A percentile compares a stretch with the other conserved stretches of the same genome.
These are phyloP conservation scores for Trypanosoma avium DNA, from an alignment of 208 protist species.

Conservation along the genomic window DNA sequence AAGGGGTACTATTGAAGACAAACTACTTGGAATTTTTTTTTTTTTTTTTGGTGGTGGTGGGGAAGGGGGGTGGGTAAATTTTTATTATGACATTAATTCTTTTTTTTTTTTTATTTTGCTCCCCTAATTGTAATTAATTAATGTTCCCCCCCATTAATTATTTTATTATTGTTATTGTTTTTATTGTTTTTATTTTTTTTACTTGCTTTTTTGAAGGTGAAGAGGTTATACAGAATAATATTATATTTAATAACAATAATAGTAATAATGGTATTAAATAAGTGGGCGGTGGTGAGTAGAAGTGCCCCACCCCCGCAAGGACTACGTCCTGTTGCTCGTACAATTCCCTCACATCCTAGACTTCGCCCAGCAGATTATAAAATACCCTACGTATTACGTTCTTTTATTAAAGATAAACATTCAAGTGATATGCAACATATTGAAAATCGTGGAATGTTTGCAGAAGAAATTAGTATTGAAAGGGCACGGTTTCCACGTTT, in stretches of 20 bases:
- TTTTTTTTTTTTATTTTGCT: background rate
- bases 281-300: conserved; percentile 88
- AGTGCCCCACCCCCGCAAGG: conserved; percentile 62
- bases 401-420: conserved; percentile 87
- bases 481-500: conserved; percentile 80
- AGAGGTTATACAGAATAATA: background rate
- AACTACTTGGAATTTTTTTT: too few relatives aligned
- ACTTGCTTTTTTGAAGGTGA: background rate
- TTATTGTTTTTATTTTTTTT: background rate
- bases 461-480: conserved; percentile 88
- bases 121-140: too few relatives aligned
- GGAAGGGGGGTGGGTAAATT: too few relatives aligned
- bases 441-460: conserved; percentile 89
- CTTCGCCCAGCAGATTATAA: conserved; percentile 82
- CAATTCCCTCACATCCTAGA: conserved; percentile 60
- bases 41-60: too few relatives aligned
- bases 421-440: conserved; percentile 86
- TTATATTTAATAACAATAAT: background rate
- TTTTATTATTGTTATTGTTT: background rate
- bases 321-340: conserved; percentile 56
- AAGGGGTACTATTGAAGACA: too few relatives aligned
- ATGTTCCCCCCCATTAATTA: too few relatives aligned
- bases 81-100: too few relatives aligned
- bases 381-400: conserved; percentile 78
- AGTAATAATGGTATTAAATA: conserved; percentile 77